These are phyloP conservation scores for Theobroma cacao DNA, from an alignment of 345 rosid species.

Conservation along the genomic window DNA sequence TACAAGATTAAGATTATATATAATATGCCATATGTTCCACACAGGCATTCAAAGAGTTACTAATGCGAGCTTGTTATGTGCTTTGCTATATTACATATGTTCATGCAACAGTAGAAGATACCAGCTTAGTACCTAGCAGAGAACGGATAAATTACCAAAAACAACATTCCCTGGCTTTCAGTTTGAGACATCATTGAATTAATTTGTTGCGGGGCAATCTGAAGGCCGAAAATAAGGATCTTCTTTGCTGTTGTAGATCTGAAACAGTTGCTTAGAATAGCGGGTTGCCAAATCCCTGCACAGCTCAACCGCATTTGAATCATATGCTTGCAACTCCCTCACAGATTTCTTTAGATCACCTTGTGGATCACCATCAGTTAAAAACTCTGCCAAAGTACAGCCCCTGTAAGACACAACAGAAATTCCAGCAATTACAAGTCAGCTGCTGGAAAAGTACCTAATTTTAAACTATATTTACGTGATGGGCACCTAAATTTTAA, in stretches of 20 bases:
- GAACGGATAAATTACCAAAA: neutral
- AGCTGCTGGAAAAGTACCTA: neutral
- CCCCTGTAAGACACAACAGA: slow-evolving; percentile 43
- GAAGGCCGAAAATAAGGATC: slow-evolving; percentile 50
- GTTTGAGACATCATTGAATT: neutral
- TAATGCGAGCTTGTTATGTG: neutral
- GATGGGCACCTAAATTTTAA: neutral
- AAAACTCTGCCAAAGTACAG: slow-evolving; percentile 46
- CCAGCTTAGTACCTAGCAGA: neutral
- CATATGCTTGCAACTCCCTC: slow-evolving; percentile 42
- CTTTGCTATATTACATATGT: neutral
- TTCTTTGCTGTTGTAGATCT: slow-evolving; percentile 61
- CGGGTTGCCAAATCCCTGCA: slow-evolving; percentile 49
- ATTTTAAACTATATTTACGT: neutral
- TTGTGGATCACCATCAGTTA: slow-evolving; percentile 49
- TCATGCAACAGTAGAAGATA: neutral
- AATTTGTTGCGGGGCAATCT: neutral
- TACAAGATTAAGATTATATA: neutral
- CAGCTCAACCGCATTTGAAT: slow-evolving; percentile 34
- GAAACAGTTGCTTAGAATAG: slow-evolving; percentile 70
- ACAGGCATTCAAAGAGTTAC: neutral
- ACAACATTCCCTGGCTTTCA: neutral
- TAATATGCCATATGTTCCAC: neutral
- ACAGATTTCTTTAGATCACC: slow-evolving; percentile 61
- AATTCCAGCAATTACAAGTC: neutral